Base-by-base conservation (phyloP, 129 eudicot genomes). In the Heracleum sosnowskyi region DNA sequence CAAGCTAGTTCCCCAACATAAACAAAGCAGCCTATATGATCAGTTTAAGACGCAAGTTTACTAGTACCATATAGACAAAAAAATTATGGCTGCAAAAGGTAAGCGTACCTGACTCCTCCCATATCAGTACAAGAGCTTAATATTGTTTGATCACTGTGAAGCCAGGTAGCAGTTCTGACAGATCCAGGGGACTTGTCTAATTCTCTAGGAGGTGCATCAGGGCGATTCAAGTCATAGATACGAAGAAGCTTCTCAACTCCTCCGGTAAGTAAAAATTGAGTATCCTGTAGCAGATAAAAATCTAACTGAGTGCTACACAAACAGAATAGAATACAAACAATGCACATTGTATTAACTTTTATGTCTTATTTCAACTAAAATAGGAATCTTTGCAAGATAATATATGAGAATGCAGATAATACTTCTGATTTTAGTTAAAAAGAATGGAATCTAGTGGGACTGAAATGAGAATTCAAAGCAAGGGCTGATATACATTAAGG, bases 111-210 rank as follows among this genome's bases (percentile, higher is more conserved):
- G 66, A 88, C 96, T 7, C 96, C 96, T 12, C 89, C 96, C 39
- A 83, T 84, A 77, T 91, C 96, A 81, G 88, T 86, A 73, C 93
- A 88, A 28, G 96, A 88, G 83, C 93, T 91, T 75, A 91, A 73
- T 76, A 91, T 88, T 77, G 96, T 91, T 82, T 91, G 96, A 84
- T 91, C 96, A 77, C 96, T 86, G 74, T 91, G 96, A 68, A 91
- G 91, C 93, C 92, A 91, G 42, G 96, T 81, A 73, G 87, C 91
- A 51, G 93, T 85, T 80, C 96, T 88, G 36, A 91, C 89, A 40
- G 96, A 86, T 39, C 93, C 96, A 73, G 96, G 93, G 79, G 96
- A 86, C 77, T 91, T 87, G 36, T 86, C 93, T 51, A 91, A 78
- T 86, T 91, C 96, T 80, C 86, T 82, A 40, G 96, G 93, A 80